phyloP scores from a whole-genome alignment of 75 land plant genomes.

The Selaginella tamariscina region DNA sequence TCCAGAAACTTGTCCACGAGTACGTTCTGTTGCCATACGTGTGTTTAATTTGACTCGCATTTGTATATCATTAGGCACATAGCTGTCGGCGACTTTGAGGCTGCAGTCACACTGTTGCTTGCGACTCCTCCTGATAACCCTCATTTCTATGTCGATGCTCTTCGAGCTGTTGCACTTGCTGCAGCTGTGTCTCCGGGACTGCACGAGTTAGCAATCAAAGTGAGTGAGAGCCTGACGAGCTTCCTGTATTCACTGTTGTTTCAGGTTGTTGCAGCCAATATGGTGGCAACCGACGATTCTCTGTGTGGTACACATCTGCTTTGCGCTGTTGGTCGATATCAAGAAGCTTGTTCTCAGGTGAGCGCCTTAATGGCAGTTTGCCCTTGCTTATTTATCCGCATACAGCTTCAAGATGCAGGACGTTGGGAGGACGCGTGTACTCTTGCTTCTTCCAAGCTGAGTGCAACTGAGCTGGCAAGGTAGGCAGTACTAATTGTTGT shows the following conservation, averaged over 20 bases:
- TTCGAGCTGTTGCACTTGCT: conserved; percentile 89
- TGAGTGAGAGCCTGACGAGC: conserved; percentile 14
- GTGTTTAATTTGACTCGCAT: background rate
- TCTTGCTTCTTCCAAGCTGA: conserved; percentile 85
- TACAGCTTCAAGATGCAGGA: conserved; percentile 98
- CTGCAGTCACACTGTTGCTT: conserved; percentile 83
- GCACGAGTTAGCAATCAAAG: conserved; percentile 96
- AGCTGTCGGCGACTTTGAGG: conserved; percentile 85
- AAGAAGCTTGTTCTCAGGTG: conserved; percentile 99
- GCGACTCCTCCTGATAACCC: conserved; percentile 82
- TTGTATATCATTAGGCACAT: conserved; percentile 62
- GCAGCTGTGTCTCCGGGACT: conserved; percentile 89
- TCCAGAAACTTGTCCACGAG: conserved; percentile 92
- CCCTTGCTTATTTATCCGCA: conserved; percentile 9
- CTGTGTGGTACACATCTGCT: conserved; percentile 90
- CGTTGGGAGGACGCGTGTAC: conserved; percentile 98
- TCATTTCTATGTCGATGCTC: conserved; percentile 83
- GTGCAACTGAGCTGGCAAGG: conserved; percentile 92
- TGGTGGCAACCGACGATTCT: conserved; percentile 89
- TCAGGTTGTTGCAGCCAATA: conserved; percentile 97
- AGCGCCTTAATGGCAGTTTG: background rate
- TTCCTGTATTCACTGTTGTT: no score
- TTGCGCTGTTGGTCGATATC: conserved; percentile 96
- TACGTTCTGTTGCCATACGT: conserved; percentile 24
- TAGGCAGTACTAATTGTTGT: conserved; percentile 14